Percentiles rank a stretch among this genome's conserved stretches.
Conservation (phyloP, 176 grass and related monocot species). For the Pontederia crassipes region DNA sequence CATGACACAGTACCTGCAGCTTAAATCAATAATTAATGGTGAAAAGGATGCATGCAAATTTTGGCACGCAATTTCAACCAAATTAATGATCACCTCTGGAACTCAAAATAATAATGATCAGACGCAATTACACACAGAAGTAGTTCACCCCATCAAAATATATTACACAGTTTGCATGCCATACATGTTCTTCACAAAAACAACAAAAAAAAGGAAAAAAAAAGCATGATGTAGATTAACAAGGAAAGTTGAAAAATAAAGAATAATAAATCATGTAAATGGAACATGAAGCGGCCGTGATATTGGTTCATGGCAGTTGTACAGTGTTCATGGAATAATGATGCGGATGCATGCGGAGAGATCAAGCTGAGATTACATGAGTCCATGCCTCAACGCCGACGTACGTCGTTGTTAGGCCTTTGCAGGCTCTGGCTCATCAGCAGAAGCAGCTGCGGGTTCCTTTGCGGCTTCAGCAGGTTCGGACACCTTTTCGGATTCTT, state of each 20-base stretch:
- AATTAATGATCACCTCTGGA: too few species aligned
- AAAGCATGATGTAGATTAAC: too few species aligned
- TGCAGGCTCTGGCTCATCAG: background rate
- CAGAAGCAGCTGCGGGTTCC: background rate
- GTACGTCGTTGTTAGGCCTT: background rate
- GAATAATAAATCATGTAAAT: conserved; percentile 22
- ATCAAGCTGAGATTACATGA: background rate
- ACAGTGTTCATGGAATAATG: background rate
- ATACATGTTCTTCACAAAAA: background rate
- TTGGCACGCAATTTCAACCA: background rate
- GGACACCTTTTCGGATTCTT: background rate
- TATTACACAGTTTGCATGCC: background rate
- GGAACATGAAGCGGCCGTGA: background rate
- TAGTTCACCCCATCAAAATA: background rate
- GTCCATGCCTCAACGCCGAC: background rate
- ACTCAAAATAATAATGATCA: too few species aligned
- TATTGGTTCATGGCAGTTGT: conserved; percentile 4
- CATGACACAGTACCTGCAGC: background rate
- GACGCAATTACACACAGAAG: too few species aligned
- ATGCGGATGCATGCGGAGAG: background rate
- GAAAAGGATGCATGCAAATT: background rate
- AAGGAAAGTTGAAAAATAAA: background rate
- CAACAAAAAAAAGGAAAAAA: background rate
- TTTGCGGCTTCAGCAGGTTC: conserved; percentile 2
- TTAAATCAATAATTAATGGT: background rate